A percentile compares a stretch with the other conserved stretches of the same genome.
These are phyloP conservation scores for Artomyces pyxidatus DNA, from an alignment of 768 basidiomycete species.

Conservation along the genomic window DNA sequence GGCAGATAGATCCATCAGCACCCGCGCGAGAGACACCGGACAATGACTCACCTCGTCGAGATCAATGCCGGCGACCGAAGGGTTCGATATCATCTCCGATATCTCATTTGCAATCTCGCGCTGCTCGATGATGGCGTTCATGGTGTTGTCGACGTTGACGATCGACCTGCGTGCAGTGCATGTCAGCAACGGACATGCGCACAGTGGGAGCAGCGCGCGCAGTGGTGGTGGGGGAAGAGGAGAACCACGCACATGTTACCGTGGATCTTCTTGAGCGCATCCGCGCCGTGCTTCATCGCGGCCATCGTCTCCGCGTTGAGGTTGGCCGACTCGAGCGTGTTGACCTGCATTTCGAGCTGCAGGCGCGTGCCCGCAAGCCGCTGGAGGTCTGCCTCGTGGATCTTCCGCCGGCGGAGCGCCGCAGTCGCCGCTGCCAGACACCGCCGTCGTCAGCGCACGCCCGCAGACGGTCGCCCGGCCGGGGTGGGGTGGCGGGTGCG, in stretches of 20 bases:
- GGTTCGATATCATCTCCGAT: slow-evolving; percentile 77
- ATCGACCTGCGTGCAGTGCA: slow-evolving; percentile 46
- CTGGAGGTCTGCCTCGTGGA: slow-evolving; percentile 79
- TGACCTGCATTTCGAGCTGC: slow-evolving; percentile 94
- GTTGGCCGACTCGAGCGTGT: slow-evolving; percentile 95
- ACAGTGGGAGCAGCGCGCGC: not conserved
- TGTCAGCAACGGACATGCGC: not conserved
- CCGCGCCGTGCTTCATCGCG: slow-evolving; percentile 93
- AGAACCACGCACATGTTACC: slow-evolving; percentile 65
- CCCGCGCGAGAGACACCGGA: slow-evolving; percentile 3
- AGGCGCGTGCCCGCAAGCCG: slow-evolving; percentile 76
- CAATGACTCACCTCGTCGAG: slow-evolving; percentile 59
- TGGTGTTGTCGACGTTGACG: slow-evolving; percentile 84
- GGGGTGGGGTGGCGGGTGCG: not conserved
- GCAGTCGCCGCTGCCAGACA: slow-evolving; percentile 63
- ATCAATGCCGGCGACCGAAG: slow-evolving; percentile 43
- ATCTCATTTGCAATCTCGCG: slow-evolving; percentile 91
- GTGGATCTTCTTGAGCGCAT: slow-evolving; percentile 85
- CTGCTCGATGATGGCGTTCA: slow-evolving; percentile 84
- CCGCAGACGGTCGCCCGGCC: not conserved
- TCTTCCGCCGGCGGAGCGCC: slow-evolving; percentile 91
- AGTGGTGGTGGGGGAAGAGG: not conserved
- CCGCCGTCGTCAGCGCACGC: not conserved
- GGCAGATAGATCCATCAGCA: too few species aligned
- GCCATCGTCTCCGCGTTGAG: slow-evolving; percentile 96